Evolutionary conservation across 2,329 filamentous ascomycete species (phyloP).

Genomic region (Botrytis sinoallii): DNA sequence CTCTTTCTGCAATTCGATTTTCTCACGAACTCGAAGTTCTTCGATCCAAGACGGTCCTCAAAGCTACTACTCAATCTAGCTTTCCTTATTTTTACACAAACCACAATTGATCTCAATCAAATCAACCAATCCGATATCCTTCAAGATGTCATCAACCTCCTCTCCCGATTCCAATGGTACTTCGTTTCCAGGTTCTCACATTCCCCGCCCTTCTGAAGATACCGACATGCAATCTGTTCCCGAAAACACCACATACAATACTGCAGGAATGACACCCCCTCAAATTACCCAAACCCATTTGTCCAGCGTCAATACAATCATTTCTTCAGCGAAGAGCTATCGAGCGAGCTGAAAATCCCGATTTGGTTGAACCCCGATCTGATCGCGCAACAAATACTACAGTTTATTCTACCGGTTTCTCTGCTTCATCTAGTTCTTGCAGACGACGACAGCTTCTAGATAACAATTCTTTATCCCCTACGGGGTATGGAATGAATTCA

Average conservation of each 20-base stretch:
- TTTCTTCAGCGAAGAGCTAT: too few species aligned
- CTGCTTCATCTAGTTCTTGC: background rate
- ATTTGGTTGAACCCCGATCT: background rate
- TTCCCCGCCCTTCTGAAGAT: background rate
- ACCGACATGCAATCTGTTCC: background rate
- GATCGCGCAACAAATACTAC: background rate
- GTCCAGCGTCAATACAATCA: background rate
- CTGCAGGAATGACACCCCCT: too few species aligned
- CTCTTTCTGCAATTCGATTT: background rate
- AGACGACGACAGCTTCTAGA: background rate
- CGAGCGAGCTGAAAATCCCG: background rate
- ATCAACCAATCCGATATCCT: background rate
- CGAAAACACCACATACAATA: background rate
- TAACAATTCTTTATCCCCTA: fast-evolving
- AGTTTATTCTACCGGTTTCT: too few species aligned
- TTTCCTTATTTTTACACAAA: fast-evolving
- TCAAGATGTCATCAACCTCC: background rate
- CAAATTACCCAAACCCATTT: fast-evolving
- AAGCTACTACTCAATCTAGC: background rate
- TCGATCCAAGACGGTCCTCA: background rate
- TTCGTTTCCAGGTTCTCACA: background rate
- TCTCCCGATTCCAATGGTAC: background rate
- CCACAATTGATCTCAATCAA: background rate
- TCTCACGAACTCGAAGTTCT: background rate
- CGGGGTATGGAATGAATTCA: fast-evolving